Base-by-base conservation (phyloP, 75 land plant genomes). In the Pseudotsuga menziesii region DNA sequence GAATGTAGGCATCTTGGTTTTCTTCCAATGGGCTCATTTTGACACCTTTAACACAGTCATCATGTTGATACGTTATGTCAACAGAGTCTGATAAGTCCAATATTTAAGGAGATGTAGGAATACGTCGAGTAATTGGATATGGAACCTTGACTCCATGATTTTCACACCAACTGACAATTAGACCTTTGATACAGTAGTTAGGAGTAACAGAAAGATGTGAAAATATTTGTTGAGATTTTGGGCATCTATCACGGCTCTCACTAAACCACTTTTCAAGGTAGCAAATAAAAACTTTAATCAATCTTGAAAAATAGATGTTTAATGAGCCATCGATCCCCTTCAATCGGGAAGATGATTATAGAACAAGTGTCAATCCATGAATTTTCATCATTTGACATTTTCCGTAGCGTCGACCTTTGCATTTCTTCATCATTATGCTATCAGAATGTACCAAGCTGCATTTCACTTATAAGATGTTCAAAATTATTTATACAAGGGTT, bases 241-340 rank as follows among this genome's bases (percentile, higher is more conserved):
- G 98, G 72, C 98, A 95, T 25, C 87, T 87, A 74, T 82, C 84
- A 82, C 93, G 80, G 58, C 92, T 94, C 44, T 93, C 98, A 58
- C 73, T 78, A 79, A 97, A 92, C 99, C 99, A 97, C 57, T 84
- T 92, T 60, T 97, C 86, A n/a, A n/a, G n/a, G n/a, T n/a, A n/a
- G n/a, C n/a, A n/a, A n/a, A n/a, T n/a, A n/a, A n/a, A n/a, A n/a
- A n/a, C n/a, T n/a, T n/a, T n/a, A n/a, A n/a, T n/a, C n/a, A n/a
- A n/a, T n/a, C n/a, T n/a, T n/a, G n/a, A n/a, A n/a, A n/a, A n/a
- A n/a, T n/a, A n/a, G n/a, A n/a, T n/a, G n/a, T n/a, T n/a, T n/a
- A n/a, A n/a, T n/a, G n/a, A n/a, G n/a, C n/a, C n/a, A n/a, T n/a
- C n/a, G n/a, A n/a, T n/a, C n/a, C n/a, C n/a, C n/a, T n/a, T n/a